Evolutionary conservation across 2,329 filamentous ascomycete genomes (phyloP), one percentile per base, ranked within the genome.

Genomic region (Colletotrichum magnum): DNA sequence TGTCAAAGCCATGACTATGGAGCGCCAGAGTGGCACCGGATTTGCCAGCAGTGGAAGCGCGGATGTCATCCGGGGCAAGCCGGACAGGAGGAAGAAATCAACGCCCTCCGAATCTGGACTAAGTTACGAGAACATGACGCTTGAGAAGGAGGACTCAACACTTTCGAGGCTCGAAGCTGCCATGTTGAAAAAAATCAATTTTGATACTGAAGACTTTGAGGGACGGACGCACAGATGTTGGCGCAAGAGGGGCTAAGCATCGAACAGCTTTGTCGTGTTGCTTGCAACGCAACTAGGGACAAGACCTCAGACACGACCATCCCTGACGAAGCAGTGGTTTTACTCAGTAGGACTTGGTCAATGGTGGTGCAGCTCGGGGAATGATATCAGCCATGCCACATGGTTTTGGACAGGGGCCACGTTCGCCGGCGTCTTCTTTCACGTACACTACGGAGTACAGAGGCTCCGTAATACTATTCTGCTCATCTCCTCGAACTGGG

Each of bases 381-480:
- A 59, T 50, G 52, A 53, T 61, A 51, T 56, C 56, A 60, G 43
- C 68, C 54, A 59, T 54, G 64, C 64, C 69, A 71, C 60, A 71
- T 71, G 69, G 65, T 69, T 57, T 52, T 56, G 51, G 26, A 58
- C 65, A 71, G 59, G 69, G 69, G 68, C 64, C 53, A 50, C 41
- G 32, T 12, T 58, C 60, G 60, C 39, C 26, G 53, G 32, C 6
- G 41, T 36, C 32, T 7, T 10, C 32, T 36, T 36, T 7, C 32
- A 36, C 32, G 7, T 36, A 10, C 18, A 18, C 18, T 18, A 18
- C 7, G 32, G 32, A 36, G 32, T 24, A 24, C 7, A 10, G 32
- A 36, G 32, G 10, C 32, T 36, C 32, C 32, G 32, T 36, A 24
- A 24, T 24, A 36, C 32, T 50, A 56, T 64, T 15, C 47, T 45